Evolutionary conservation across 306 rosid genomes (phyloP).

Genomic region (Rosa persica): DNA sequence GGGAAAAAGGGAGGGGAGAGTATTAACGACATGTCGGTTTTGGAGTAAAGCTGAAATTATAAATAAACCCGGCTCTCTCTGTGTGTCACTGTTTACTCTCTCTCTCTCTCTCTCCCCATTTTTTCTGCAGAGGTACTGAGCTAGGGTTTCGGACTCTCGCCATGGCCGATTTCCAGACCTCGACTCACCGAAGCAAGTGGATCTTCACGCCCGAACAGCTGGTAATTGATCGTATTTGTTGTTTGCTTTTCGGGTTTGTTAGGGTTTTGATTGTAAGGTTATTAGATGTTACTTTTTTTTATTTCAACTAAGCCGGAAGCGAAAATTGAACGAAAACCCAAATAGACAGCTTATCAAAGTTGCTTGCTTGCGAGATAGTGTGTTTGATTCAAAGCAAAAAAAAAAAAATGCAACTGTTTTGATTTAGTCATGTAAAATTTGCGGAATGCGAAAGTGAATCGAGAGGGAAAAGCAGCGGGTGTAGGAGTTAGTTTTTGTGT

Average conservation of each 20-base stretch:
- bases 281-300: not conserved
- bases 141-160: conserved; percentile 35
- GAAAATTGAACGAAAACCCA: not conserved
- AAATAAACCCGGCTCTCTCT: not conserved
- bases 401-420: not conserved
- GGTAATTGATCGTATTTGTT: conserved; percentile 34
- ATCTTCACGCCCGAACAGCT: conserved; percentile 72
- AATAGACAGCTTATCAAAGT: not conserved
- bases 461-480: not conserved
- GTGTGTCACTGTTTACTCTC: not conserved
- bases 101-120: too few relatives aligned
- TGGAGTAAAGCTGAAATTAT: not conserved
- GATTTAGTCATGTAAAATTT: not conserved
- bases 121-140: conserved; percentile 6
- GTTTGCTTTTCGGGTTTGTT: not conserved
- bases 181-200: conserved; percentile 86
- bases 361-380: not conserved
- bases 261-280: conserved; percentile 12
- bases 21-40: not conserved
- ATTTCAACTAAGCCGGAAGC: not conserved
- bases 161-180: conserved; percentile 91
- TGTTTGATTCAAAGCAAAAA: not conserved
- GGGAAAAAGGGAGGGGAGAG: not conserved
- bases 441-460: not conserved
- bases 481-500: not conserved